Base-by-base conservation (phyloP, 495 filamentous ascomycete species). In the Lepidopterella palustris region DNA sequence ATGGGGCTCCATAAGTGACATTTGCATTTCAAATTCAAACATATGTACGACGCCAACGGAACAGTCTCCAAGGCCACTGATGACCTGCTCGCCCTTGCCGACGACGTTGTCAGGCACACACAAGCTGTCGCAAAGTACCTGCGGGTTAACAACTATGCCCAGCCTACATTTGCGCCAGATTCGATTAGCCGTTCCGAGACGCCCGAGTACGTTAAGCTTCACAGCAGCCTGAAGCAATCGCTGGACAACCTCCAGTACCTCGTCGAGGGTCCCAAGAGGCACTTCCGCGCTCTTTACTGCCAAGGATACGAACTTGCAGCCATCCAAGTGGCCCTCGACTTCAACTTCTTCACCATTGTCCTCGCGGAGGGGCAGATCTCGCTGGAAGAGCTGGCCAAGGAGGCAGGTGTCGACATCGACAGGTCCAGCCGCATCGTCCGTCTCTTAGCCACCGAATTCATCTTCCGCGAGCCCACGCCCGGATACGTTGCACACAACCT, bases 281-380 rank as follows among this genome's bases (percentile, higher is more conserved):
- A 45, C 5, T 9, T 21, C 27, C 48, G 57, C 20, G 32, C 42
- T 13, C 60, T 69, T 21, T 45, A 39, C 29, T 32, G 24, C 11
- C 15, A 20, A 8, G 28, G 52, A 27, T 66, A 72, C 56, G 71
- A 75, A 1, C 45, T 75, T 0, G 67, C 56, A 0, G 69, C 71
- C 10, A 53, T 66, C 24, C 72, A 74, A 56, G 45, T 70, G 5
- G 72, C 72, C 0, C 52, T 71, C 1, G 68, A 74, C 4, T 69
- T 69, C 26, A 40, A 57, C 2, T 74, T 72, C 52, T 73, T 72
- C 47, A 29, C 27, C 26, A n/a, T 21, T 9, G 32, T 60, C n/a
- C 47, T 1, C 4, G 42, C 2, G 53, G 35, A 59, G 15, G 58
- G 58, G 5, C 49, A 45, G 0, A 68, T 72, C 21, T 10, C 31